Base-by-base conservation (phyloP, 495 filamentous ascomycete species). In the Xanthoparmelia taractica region DNA sequence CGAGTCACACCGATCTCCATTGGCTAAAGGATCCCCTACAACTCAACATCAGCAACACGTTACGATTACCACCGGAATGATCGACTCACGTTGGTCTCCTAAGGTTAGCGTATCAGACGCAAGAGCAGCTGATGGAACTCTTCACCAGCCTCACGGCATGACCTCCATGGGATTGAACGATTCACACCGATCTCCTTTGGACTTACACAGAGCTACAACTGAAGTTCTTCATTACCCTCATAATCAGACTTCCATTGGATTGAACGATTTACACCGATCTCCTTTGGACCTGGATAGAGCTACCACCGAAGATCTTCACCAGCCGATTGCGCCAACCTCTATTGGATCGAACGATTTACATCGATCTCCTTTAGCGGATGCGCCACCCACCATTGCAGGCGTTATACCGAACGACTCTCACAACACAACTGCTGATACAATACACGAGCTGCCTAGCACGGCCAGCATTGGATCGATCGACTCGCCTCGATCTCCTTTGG, bases 401-500 rank as follows among this genome's bases (percentile, higher is more conserved):
- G 7, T 40, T 27, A 17, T 27, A 17, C 18, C 23, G 33, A 17
- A 20, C 17, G 27, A 38, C 33, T 40, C n/a, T 10, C 56, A 25
- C 36, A 13, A 31, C 20, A 10, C 11, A 17, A 20, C 38, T 12
- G 5, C 54, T 12, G n/a, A 10, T 1, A 15, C 47, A 18, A 8
- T 18, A 2, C 38, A 27, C 20, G 52, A 23, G 8, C 29, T 40
- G 27, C 10, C 5, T 8, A 11, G 18, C 18, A 33, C 58, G 5
- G 13, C 38, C n/a, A 34, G 4, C 29, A 33, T n/a, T 48, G 40
- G 43, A 48, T 60, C 25, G 58, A 43, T 60, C 58, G 41, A 48
- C 5, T 45, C 27, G 25, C 13, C 15, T 11, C 58, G 27, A 60
- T 50, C 41, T 60, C 33, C 41, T 23, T 43, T 29, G 13, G 57